Evolutionary conservation across 2,329 filamentous ascomycete genomes (phyloP).

Genomic region (Fusarium pilosicola): DNA sequence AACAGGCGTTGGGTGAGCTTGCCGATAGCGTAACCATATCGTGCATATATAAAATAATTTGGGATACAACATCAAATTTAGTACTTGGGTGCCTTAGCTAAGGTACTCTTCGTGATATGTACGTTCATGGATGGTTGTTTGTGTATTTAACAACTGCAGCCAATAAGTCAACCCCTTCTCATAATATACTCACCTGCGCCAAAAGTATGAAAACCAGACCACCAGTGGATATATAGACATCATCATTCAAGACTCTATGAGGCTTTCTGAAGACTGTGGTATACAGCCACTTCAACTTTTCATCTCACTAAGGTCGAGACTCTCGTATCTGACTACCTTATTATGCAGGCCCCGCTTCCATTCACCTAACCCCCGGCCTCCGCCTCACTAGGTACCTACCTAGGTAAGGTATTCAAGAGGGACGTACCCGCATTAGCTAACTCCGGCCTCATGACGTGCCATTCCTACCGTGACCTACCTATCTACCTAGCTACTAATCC

Average conservation of each 20-base stretch:
- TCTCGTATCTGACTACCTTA: background rate
- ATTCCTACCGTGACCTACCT: background rate
- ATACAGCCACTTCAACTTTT: background rate
- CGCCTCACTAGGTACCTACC: constrained; percentile 9
- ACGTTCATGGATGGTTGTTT: background rate
- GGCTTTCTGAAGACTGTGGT: background rate
- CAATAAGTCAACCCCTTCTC: background rate
- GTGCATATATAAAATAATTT: background rate
- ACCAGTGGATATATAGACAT: background rate
- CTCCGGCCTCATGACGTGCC: constrained; percentile 41
- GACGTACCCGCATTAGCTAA: constrained; percentile 13
- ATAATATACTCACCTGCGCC: background rate
- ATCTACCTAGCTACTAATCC: background rate
- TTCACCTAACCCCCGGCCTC: background rate
- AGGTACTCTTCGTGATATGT: background rate
- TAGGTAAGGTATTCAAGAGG: background rate
- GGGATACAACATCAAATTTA: background rate
- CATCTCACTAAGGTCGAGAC: background rate
- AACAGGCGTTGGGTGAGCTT: background rate
- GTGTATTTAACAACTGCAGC: background rate
- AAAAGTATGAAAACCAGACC: background rate
- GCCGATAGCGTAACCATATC: background rate
- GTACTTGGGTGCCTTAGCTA: background rate
- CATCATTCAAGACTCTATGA: background rate
- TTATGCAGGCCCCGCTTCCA: constrained; percentile 5